phyloP scores from a whole-genome alignment of 257 asterid species.

The Solanum arcanum region DNA sequence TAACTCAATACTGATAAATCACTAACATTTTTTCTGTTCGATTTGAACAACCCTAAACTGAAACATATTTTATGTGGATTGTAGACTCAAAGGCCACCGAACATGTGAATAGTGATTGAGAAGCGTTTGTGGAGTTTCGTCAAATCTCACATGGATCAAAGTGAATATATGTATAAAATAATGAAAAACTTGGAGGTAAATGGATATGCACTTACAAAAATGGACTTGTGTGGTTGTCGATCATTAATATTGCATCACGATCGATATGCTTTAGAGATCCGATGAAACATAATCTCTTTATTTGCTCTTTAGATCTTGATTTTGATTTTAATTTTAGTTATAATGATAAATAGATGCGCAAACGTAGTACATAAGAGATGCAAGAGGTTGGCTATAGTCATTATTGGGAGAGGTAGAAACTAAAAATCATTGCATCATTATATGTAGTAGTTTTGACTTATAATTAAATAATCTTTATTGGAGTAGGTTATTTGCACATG shows the following conservation, averaged over 20 bases:
- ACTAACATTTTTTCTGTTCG: too few species aligned
- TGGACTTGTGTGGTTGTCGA: not conserved
- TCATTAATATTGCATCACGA: too few species aligned
- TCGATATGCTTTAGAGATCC: not conserved
- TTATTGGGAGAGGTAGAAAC: not conserved
- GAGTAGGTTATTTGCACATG: not conserved
- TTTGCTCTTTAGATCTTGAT: too few species aligned
- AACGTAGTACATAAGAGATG: not conserved
- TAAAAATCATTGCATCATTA: slow-evolving; percentile 28
- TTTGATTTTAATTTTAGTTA: too few species aligned
- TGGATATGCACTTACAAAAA: not conserved
- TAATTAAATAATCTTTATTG: slow-evolving; percentile 35
- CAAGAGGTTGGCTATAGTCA: not conserved
- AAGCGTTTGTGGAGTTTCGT: not conserved
- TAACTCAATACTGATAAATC: too few species aligned
- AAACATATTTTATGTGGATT: too few species aligned
- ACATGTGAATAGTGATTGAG: not conserved
- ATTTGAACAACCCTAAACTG: too few species aligned
- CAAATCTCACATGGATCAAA: not conserved
- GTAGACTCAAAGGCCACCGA: not conserved
- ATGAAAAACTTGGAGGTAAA: not conserved
- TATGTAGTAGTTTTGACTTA: slow-evolving; percentile 33
- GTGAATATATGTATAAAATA: not conserved
- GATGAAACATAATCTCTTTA: not conserved
- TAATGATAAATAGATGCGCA: not conserved